Evolutionary conservation across 2,329 filamentous ascomycete genomes (phyloP).

Genomic region (Xylariaceae sp.): DNA sequence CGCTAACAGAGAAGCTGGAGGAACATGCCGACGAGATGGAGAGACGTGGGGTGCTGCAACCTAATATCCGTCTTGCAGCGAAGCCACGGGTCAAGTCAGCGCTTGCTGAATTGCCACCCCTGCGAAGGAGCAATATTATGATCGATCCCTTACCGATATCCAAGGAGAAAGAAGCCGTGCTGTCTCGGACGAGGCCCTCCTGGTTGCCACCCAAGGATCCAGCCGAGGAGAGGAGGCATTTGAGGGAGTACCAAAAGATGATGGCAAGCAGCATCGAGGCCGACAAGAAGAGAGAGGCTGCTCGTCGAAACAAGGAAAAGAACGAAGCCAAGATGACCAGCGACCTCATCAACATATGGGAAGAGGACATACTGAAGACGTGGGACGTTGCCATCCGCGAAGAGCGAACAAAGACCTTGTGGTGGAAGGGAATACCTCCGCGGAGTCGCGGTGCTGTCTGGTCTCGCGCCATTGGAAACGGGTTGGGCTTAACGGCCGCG

Average conservation of each 20-base stretch:
- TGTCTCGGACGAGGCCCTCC: constrained; percentile 74
- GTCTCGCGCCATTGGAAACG: constrained; percentile 68
- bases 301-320: constrained; percentile 48
- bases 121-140: constrained; percentile 72
- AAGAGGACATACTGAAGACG: constrained; percentile 69
- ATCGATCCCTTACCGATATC: constrained; percentile 80
- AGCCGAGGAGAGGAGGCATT: constrained; percentile 82
- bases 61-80: constrained; percentile 29
- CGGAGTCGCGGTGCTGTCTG: constrained; percentile 66
- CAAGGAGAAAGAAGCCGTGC: constrained; percentile 79
- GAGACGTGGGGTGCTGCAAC: constrained; percentile 36
- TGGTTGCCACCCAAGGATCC: constrained; percentile 86
- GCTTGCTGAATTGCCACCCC: constrained; percentile 63
- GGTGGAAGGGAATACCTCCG: constrained; percentile 76
- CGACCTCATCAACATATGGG: constrained; percentile 62
- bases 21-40: constrained; percentile 65
- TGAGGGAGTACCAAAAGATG: constrained; percentile 83
- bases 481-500: constrained; percentile 60
- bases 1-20: constrained; percentile 74
- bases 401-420: constrained; percentile 67
- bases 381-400: constrained; percentile 69
- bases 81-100: constrained; percentile 61
- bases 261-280: constrained; percentile 61
- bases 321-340: constrained; percentile 53
- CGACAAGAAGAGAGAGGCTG: constrained; percentile 55